phyloP scores from a whole-genome alignment of 2,329 filamentous ascomycete genomes.

The Didymella segeticola region DNA sequence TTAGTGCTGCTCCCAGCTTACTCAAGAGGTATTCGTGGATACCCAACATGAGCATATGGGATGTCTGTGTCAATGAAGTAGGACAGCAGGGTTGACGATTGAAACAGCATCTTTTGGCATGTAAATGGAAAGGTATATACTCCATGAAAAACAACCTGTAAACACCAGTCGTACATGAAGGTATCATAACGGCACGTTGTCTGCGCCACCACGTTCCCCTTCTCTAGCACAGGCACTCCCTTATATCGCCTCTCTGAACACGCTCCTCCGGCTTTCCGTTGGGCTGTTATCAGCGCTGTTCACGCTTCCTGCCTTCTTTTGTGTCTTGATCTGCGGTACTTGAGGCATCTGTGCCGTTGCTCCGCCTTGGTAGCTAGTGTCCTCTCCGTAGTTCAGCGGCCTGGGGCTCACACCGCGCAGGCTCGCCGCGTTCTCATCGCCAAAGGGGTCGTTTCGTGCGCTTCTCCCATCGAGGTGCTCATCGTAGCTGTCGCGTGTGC shows the following conservation, averaged over 20 bases:
- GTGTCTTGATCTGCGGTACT: constrained; percentile 29
- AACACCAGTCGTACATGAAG: constrained; percentile 8
- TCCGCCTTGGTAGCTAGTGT: constrained; percentile 46
- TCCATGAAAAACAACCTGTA: not conserved
- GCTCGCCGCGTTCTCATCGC: constrained; percentile 52
- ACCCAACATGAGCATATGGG: too few relatives aligned
- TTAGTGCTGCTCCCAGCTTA: too few relatives aligned
- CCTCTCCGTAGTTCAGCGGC: constrained; percentile 64
- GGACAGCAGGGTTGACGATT: not conserved
- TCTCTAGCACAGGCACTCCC: not conserved
- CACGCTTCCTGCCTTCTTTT: constrained; percentile 41
- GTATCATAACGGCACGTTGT: constrained; percentile 7
- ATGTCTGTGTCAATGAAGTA: too few relatives aligned
- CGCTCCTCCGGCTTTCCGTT: constrained; percentile 69
- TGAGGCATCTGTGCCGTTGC: constrained; percentile 52
- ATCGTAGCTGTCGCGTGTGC: constrained; percentile 55
- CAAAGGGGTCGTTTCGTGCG: constrained; percentile 41
- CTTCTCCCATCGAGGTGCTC: constrained; percentile 43
- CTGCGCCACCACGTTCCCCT: not conserved
- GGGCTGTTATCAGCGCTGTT: constrained; percentile 60
- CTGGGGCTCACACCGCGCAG: constrained; percentile 77
- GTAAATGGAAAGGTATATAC: constrained; percentile 9
- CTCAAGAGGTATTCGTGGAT: too few relatives aligned
- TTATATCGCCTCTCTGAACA: constrained; percentile 74
- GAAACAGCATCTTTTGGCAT: not conserved